Evolutionary conservation across 441 rosid genomes (phyloP).

Genomic region (Melastoma candidum): DNA sequence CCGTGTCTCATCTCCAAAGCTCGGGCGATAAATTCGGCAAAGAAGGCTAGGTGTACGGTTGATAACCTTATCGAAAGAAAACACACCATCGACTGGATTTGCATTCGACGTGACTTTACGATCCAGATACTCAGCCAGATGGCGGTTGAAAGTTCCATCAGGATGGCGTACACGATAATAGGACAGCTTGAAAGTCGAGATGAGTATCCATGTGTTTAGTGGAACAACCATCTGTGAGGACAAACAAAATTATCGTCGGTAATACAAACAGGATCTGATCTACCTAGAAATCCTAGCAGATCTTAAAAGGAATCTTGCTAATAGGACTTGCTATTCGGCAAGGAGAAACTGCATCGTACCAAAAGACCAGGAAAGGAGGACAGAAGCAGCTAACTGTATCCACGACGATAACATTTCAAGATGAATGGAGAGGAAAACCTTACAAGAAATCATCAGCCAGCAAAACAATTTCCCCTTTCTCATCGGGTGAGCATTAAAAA

Average conservation of each 20-base stretch:
- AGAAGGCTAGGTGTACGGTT: constrained; percentile 31
- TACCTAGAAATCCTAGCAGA: constrained; percentile 6
- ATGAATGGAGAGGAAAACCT: too few relatives aligned
- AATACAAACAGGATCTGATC: not conserved
- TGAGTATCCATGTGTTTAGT: constrained; percentile 58
- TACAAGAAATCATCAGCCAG: too few relatives aligned
- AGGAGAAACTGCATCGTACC: too few relatives aligned
- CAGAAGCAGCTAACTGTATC: too few relatives aligned
- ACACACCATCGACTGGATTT: constrained; percentile 43
- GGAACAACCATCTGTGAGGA: constrained; percentile 59
- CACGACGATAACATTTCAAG: too few relatives aligned
- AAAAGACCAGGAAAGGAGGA: too few relatives aligned
- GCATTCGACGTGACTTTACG: constrained; percentile 49
- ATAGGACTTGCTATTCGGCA: not conserved
- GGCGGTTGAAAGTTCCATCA: constrained; percentile 62
- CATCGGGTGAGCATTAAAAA: too few relatives aligned
- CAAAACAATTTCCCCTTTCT: too few relatives aligned
- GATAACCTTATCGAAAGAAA: constrained; percentile 47
- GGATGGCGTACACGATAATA: constrained; percentile 52
- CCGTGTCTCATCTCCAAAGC: constrained; percentile 23
- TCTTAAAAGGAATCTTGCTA: not conserved
- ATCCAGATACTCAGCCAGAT: constrained; percentile 63
- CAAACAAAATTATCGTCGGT: constrained; percentile 1
- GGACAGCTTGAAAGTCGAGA: constrained; percentile 51
- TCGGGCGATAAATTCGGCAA: constrained; percentile 42